A percentile compares a stretch with the other conserved stretches of the same genome.
Evolutionary conservation across 441 rosid genomes (phyloP).

Genomic region (Jatropha podagrica): DNA sequence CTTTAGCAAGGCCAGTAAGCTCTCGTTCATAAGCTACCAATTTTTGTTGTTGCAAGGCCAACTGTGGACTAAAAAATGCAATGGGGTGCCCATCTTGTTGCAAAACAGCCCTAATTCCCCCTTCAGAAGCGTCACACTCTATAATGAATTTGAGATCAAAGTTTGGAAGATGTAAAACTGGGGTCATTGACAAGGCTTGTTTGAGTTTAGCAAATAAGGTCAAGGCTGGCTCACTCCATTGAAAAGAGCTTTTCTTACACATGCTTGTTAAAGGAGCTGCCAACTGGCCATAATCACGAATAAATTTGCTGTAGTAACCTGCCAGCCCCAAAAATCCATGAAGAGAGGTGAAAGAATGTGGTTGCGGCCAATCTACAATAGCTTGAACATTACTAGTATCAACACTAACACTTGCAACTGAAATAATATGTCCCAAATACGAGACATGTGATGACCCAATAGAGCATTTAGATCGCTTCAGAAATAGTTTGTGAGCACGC

Average conservation of each 20-base stretch:
- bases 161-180: background rate
- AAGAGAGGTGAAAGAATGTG: too few species aligned
- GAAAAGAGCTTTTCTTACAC: background rate
- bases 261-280: background rate
- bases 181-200: background rate
- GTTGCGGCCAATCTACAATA: too few species aligned
- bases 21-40: too few species aligned
- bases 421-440: too few species aligned
- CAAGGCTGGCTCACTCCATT: background rate
- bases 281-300: too few species aligned
- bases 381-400: too few species aligned
- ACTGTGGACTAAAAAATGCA: too few species aligned
- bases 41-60: too few species aligned
- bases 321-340: too few species aligned
- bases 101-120: background rate
- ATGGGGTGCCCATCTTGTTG: background rate
- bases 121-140: background rate
- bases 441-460: background rate
- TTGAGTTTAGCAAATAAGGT: background rate
- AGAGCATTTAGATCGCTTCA: background rate
- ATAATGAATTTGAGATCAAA: background rate
- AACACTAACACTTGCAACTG: too few species aligned
- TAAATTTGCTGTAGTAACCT: too few species aligned
- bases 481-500: background rate
- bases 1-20: too few species aligned